Conservation (phyloP, 805 yeast genomes). For the Candida golubevii region DNA sequence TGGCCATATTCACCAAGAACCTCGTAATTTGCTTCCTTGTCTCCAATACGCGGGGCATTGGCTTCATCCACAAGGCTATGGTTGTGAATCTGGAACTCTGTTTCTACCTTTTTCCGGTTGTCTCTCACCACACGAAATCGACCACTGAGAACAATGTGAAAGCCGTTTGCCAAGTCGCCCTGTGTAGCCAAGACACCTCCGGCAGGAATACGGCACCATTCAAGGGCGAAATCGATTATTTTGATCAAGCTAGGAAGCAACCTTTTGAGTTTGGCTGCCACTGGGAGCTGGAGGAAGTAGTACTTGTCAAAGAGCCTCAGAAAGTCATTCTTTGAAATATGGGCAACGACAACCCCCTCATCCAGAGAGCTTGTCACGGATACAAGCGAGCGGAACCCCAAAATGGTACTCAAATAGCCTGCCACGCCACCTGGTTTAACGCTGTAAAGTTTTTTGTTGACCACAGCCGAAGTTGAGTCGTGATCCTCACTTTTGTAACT, state of each 20-base stretch:
- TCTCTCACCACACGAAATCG: slow-evolving; percentile 62
- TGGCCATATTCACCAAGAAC: slow-evolving; percentile 80
- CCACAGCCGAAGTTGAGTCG: not conserved
- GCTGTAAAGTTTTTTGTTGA: slow-evolving; percentile 45
- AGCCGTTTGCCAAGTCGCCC: slow-evolving; percentile 86
- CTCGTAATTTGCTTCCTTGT: slow-evolving; percentile 22
- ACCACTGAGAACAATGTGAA: slow-evolving; percentile 85
- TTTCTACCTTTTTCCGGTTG: slow-evolving; percentile 11
- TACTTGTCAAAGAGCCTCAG: slow-evolving; percentile 68
- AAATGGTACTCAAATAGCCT: slow-evolving; percentile 77
- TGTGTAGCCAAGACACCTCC: slow-evolving; percentile 77
- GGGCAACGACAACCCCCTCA: slow-evolving; percentile 56
- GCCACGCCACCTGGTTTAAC: slow-evolving; percentile 78
- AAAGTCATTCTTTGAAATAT: slow-evolving; percentile 57
- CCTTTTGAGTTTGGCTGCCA: slow-evolving; percentile 70
- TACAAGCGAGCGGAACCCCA: slow-evolving; percentile 77
- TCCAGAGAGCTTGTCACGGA: slow-evolving; percentile 59
- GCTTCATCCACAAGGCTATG: slow-evolving; percentile 22
- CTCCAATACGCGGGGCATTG: slow-evolving; percentile 7
- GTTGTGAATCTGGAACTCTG: slow-evolving; percentile 7
- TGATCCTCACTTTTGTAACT: slow-evolving; percentile 4
- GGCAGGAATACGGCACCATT: slow-evolving; percentile 91
- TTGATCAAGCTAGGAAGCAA: slow-evolving; percentile 63
- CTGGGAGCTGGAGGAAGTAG: slow-evolving; percentile 69
- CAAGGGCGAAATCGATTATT: slow-evolving; percentile 84